Conservation (phyloP, 1,139 yeast genomes). For the Saccharomyces hybrid region DNA sequence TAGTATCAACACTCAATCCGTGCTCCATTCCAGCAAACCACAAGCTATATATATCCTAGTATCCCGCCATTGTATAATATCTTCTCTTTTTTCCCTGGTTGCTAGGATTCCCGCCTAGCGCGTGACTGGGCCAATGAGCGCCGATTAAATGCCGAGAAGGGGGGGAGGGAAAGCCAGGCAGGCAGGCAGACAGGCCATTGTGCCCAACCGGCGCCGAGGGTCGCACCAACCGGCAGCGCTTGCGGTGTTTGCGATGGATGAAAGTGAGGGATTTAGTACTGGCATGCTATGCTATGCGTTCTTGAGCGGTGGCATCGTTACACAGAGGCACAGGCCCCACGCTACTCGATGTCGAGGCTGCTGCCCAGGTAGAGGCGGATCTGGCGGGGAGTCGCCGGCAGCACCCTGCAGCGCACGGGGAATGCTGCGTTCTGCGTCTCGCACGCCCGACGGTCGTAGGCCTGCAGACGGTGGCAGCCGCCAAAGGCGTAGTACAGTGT, state of each 20-base stretch:
- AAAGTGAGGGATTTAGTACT: background rate
- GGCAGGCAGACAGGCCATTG: background rate
- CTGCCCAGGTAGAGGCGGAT: slow-evolving; percentile 56
- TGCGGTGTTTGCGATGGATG: background rate
- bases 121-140: background rate
- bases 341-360: slow-evolving; percentile 44
- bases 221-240: background rate
- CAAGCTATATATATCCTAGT: background rate
- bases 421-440: slow-evolving; percentile 31
- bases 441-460: slow-evolving; percentile 47
- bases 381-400: slow-evolving; percentile 62
- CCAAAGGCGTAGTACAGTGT: slow-evolving; percentile 72
- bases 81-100: background rate
- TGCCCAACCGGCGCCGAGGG: background rate
- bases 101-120: background rate
- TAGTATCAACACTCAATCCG: background rate
- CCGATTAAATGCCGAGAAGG: background rate
- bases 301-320: background rate
- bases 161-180: background rate
- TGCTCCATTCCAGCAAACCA: background rate
- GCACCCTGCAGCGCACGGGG: slow-evolving; percentile 52
- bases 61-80: background rate
- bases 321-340: background rate
- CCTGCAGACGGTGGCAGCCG: slow-evolving; percentile 79
- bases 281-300: slow-evolving; percentile 1